phyloP scores from a whole-genome alignment of 208 protist species.

The Leishmania guyanensis region DNA sequence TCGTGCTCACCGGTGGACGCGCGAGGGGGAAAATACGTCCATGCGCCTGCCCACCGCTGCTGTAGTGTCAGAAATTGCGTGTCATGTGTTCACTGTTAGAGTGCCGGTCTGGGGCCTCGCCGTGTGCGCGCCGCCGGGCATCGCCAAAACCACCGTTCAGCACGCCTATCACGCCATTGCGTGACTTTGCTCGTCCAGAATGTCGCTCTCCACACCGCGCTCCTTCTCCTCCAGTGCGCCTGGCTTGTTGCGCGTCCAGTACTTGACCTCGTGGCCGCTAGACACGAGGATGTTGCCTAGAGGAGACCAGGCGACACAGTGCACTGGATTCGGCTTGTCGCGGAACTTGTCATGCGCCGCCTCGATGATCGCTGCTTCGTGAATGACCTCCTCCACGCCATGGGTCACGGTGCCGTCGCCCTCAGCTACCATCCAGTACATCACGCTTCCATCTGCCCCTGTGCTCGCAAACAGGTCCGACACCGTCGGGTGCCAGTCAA shows the following conservation, averaged over 20 bases:
- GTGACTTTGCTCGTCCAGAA: slow-evolving; percentile 50
- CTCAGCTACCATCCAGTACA: slow-evolving; percentile 87
- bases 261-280: slow-evolving; percentile 81
- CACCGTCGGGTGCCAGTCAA: slow-evolving; percentile 83
- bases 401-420: slow-evolving; percentile 65
- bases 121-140: background rate
- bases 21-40: background rate
- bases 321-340: slow-evolving; percentile 78
- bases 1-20: no score
- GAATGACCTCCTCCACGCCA: slow-evolving; percentile 59
- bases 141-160: background rate
- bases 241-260: slow-evolving; percentile 88
- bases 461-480: slow-evolving; percentile 78
- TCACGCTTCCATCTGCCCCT: slow-evolving; percentile 72
- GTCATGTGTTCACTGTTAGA: background rate
- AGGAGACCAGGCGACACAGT: slow-evolving; percentile 79
- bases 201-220: slow-evolving; percentile 68
- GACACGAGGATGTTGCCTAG: slow-evolving; percentile 83
- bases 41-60: background rate
- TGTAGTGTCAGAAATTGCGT: background rate
- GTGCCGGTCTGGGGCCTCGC: background rate
- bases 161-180: background rate
- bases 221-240: slow-evolving; percentile 86
- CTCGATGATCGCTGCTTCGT: slow-evolving; percentile 68
- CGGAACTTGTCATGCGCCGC: slow-evolving; percentile 81